phyloP scores from a whole-genome alignment of 768 basidiomycete genomes.

The Podaxis sp. region DNA sequence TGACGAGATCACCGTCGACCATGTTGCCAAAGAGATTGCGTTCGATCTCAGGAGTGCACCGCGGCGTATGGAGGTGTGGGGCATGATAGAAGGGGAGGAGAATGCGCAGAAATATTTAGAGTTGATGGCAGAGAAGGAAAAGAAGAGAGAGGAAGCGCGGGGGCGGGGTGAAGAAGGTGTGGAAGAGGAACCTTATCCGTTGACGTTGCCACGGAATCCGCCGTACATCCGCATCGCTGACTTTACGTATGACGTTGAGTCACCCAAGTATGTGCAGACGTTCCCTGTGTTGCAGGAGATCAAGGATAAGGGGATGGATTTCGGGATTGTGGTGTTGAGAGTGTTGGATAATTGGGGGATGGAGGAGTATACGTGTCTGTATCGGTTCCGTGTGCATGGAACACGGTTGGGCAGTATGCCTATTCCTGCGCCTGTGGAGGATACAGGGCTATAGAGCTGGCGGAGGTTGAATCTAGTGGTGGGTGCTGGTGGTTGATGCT shows the following conservation, averaged over 20 bases:
- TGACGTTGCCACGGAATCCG: constrained; percentile 39
- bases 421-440: constrained; percentile 20
- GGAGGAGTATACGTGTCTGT: constrained; percentile 82
- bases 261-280: constrained; percentile 65
- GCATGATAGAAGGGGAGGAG: constrained; percentile 72
- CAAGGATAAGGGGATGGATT: constrained; percentile 68
- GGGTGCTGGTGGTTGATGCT: neutral
- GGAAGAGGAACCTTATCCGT: constrained; percentile 37
- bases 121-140: constrained; percentile 47
- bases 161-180: constrained; percentile 22
- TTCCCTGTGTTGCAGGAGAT: constrained; percentile 73
- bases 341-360: constrained; percentile 87
- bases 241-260: constrained; percentile 62
- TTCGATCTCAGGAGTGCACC: constrained; percentile 81
- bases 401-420: constrained; percentile 41
- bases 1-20: constrained; percentile 81
- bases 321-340: constrained; percentile 78
- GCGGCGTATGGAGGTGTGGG: constrained; percentile 88
- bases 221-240: constrained; percentile 62
- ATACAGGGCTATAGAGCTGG: neutral
- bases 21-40: constrained; percentile 78
- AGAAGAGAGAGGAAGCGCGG: constrained; percentile 26
- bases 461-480: neutral
- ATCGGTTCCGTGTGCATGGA: constrained; percentile 80
- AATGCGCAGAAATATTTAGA: constrained; percentile 57